Base-by-base conservation (phyloP, 306 rosid species). In the Gillenia trifoliata region DNA sequence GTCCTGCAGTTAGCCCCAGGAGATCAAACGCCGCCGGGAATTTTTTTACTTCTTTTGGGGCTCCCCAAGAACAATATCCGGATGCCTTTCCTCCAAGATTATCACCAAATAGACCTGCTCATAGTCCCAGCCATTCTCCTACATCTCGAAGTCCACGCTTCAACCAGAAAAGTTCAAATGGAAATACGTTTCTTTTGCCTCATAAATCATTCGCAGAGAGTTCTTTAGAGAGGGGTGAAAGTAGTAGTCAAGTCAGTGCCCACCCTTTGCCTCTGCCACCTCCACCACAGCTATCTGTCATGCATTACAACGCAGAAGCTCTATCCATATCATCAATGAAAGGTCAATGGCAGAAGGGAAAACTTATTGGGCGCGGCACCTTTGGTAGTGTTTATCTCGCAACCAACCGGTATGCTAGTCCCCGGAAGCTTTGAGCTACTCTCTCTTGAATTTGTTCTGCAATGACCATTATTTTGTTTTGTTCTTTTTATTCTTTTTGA, bases 241-340 rank as follows among this genome's bases (percentile, higher is more conserved):
- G 36, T 73, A 83, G 71, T 59, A 50, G 72, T 71, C 89, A 82
- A 71, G 85, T 68, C 19, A 89, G 79, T 79, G 92, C 96, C 68
- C 88, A 91, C 80, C 96, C 96, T 0, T 82, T 94, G 83, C 97
- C 98, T 29, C 96, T 83, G 81, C 98, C 98, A 61, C 98, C 98
- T 4, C 74, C 76, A 68, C 79, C 85, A 52, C 91, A 78, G 22
- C 70, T 82, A 19, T 28, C 71, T 23, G 52, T 61, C 8, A 49
- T 12, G 23, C 83, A 78, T 81, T 85, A 83, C 54, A 23, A 55
- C 43, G 19, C 34, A 11, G 97, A 89, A 75, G 79, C 29, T 38
- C 77, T 81, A 11, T 17, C 8, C 6, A 31, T 25, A 31, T 63
- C 89, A 55, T 82, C 89, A 29, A 73, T 84, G 84, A 90, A 90